Percentiles rank a stretch among this genome's conserved stretches.
These are phyloP conservation scores for Miscanthus lutarioriparius DNA, from an alignment of 176 grass and related monocot genomes.

Conservation along the genomic window DNA sequence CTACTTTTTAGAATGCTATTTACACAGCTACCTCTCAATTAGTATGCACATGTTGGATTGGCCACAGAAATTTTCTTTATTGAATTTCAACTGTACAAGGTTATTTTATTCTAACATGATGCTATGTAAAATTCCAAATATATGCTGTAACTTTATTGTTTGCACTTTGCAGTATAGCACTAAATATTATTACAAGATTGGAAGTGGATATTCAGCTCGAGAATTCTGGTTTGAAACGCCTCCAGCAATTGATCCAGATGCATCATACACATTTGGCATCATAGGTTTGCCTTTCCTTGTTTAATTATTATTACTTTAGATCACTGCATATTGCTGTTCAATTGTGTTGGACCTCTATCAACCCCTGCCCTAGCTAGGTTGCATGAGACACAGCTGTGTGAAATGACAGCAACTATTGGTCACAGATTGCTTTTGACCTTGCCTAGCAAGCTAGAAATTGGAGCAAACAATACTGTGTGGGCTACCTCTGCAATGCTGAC, in stretches of 20 bases:
- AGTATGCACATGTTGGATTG: background rate
- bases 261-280: conserved; percentile 83
- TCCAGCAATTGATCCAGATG: conserved; percentile 79
- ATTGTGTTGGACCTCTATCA: conserved; percentile 18
- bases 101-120: conserved; percentile 23
- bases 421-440: conserved; percentile 8
- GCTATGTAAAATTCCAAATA: background rate
- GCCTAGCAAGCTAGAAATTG: background rate
- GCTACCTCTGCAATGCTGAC: background rate
- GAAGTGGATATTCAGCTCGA: conserved; percentile 61
- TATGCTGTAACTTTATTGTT: conserved; percentile 22
- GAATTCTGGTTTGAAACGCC: conserved; percentile 96
- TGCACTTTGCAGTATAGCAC: conserved; percentile 62
- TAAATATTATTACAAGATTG: conserved; percentile 97
- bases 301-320: background rate
- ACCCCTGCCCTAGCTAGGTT: background rate
- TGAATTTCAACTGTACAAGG: background rate
- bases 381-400: background rate
- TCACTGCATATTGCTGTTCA: background rate
- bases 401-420: conserved; percentile 6
- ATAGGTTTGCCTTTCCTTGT: conserved; percentile 63
- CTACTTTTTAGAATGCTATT: background rate
- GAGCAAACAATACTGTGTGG: background rate
- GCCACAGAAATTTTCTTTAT: background rate
- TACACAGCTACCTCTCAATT: background rate